phyloP scores from a whole-genome alignment of 2,329 filamentous ascomycete genomes.

The Lachnellula occidentalis region DNA sequence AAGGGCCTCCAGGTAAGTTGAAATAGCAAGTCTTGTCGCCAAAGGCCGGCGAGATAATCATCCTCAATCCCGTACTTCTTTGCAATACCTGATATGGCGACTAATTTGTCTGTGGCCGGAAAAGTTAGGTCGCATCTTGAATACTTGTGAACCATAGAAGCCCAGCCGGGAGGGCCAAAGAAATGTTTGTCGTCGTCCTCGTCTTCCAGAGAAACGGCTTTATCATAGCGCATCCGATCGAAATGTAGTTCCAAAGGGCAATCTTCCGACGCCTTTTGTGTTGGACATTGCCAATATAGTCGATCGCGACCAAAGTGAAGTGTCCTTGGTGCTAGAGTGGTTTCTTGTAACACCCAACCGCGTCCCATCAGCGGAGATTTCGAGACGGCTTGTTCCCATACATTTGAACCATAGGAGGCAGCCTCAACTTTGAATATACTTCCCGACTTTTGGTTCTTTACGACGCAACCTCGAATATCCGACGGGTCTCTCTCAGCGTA shows the following conservation, averaged over 20 bases:
- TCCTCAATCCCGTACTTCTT: not conserved
- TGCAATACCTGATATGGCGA: conserved; percentile 11
- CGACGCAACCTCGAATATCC: not conserved
- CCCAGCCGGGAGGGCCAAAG: conserved; percentile 9
- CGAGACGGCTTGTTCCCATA: conserved; percentile 3
- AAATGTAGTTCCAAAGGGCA: conserved; percentile 1
- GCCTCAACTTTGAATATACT: not conserved
- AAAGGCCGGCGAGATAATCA: conserved; percentile 15
- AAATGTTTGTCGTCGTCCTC: not conserved
- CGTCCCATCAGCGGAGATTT: conserved; percentile 4
- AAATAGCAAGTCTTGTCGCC: conserved; percentile 5
- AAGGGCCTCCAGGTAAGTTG: conserved; percentile 6
- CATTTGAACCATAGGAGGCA: conserved; percentile 3
- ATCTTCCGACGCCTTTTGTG: conserved; percentile 4
- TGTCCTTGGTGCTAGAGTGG: conserved; percentile 6
- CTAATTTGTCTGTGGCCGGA: conserved; percentile 10
- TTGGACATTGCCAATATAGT: conserved; percentile 11
- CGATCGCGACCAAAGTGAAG: conserved; percentile 8
- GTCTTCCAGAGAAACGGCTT: not conserved
- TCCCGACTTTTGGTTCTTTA: not conserved
- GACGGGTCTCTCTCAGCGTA: conserved; percentile 4
- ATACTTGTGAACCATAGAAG: conserved; percentile 11
- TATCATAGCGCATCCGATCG: not conserved
- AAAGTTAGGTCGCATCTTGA: conserved; percentile 9
- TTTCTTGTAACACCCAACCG: conserved; percentile 15